Base-by-base conservation (phyloP, 192 early-diverging fungal species). In the Coemansia sp. region DNA sequence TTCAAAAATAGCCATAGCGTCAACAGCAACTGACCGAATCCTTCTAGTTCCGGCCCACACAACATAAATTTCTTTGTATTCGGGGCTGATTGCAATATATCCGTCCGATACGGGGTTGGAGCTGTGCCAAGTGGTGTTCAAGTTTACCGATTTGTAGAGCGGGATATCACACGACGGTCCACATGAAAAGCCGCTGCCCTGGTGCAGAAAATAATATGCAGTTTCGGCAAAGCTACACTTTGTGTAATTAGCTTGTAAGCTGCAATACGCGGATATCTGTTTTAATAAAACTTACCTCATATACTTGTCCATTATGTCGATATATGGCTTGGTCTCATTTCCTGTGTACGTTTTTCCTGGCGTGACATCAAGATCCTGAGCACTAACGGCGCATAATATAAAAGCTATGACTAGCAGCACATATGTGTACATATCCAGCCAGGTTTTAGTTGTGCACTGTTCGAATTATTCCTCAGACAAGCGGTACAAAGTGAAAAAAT, bases 71-170 rank as follows among this genome's bases (percentile, higher is more conserved):
- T 81, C 78, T 37, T 72, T 81, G 11, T 75, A 60, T 0, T 56
- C 48, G 3, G 55, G 12, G 39, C 67, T 81, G 19, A 75, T 61
- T 19, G 61, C 78, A 38, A 81, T 67, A 37, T 69, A 81, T 3
- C 78, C 78, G 39, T 81, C 78, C 1, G 78, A 81, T 0, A 72
- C 66, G 0, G 78, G 78, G 12, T 69, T 71, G 1, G 78, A 72
- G 32, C 67, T 75, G 55, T 81, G 78, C 78, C 78, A 81, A 6
- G 78, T 81, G 0, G 78, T 80, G 27, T 80, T 80, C 24, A 80
- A 49, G 2, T 23, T 35, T 1, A 48, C 49, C 17, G 56, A 45
- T 39, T 72, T 48, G 56, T 72, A 67, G 2, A 70, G 21, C 0
- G 65, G 65, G 11, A 50, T 21, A 5, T 68, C 53, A 29, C 78